Percentiles rank a stretch among this genome's conserved stretches.
Evolutionary conservation across 2,329 filamentous ascomycete genomes (phyloP).

Genomic region (Fusarium brachygibbosum): DNA sequence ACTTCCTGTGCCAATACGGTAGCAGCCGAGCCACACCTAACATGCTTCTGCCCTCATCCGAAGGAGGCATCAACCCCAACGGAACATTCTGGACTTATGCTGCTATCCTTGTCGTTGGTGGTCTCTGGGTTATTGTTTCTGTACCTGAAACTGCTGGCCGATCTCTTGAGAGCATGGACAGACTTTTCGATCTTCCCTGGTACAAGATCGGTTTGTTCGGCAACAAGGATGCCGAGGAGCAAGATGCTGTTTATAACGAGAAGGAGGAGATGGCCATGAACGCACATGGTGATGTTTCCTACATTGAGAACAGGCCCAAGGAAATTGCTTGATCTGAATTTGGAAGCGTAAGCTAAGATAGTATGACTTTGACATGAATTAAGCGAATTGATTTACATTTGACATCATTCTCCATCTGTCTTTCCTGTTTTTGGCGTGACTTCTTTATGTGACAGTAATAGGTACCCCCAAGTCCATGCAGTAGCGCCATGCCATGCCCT

Average conservation of each 20-base stretch:
- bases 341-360: neutral
- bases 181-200: slow-evolving; percentile 27
- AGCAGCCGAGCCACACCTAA: slow-evolving; percentile 24
- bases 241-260: slow-evolving; percentile 22
- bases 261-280: slow-evolving; percentile 19
- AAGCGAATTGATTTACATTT: neutral
- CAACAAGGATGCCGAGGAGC: slow-evolving; percentile 25
- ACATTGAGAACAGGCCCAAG: slow-evolving; percentile 19
- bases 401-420: neutral
- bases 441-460: neutral
- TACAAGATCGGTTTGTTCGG: slow-evolving; percentile 27
- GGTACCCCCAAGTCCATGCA: neutral
- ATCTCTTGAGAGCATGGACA: slow-evolving; percentile 27
- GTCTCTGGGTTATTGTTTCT: slow-evolving; percentile 16
- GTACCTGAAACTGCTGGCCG: slow-evolving; percentile 22
- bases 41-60: slow-evolving; percentile 10
- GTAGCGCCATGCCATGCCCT: neutral
- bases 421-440: neutral
- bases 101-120: slow-evolving; percentile 9
- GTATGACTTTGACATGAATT: slow-evolving; percentile 1
- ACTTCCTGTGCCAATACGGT: slow-evolving; percentile 25
- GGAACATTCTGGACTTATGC: slow-evolving; percentile 24
- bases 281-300: slow-evolving; percentile 5
- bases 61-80: slow-evolving; percentile 25
- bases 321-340: slow-evolving; percentile 2